Evolutionary conservation across 352 stramenopile genomes (phyloP), one percentile per base, ranked within the genome.

Genomic region (Globisporangium okanoganense): DNA sequence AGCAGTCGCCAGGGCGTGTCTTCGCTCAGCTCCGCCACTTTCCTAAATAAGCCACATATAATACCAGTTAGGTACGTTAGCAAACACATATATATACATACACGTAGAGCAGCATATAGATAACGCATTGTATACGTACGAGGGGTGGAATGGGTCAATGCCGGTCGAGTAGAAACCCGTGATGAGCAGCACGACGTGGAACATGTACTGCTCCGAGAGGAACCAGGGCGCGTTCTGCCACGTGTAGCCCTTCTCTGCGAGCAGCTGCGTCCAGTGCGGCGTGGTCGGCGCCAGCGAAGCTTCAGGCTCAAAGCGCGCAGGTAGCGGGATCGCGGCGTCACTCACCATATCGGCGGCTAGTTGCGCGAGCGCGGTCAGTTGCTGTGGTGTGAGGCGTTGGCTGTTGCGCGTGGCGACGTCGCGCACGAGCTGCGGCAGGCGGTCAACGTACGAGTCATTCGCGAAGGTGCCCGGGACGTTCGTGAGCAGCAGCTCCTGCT

Each of bases 211-310:
- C 56, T 92, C 82, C 10, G 76, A 72, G 43, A 92, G 56, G 66
- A 92, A 92, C 78, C 80, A 90, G 35, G 82, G 76, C 22, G 72
- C 70, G 56, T 86, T 75, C 65, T 87, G 79, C 82, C 82, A 92
- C 62, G 76, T 86, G 58, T 87, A 87, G 20, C 47, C 52, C 14
- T 82, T 71, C 35, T 64, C 75, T 13, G 63, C 56, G 2, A 87
- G 66, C 38, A 86, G 45, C 7, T 54, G 31, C 24, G 70, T 69
- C 77, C 78, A 92, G 55, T 92, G 71, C 14, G 43, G 44, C 16
- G 67, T 80, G 4, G 65, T 79, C 0, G 68, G 67, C 3, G 76
- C 75, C 31, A 81, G 70, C 27, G 29, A 56, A 18, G 74, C 54
- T 29, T 78, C 47, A 7, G 25, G 58, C 6, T 65, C 52, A 51